phyloP scores from a whole-genome alignment of 371 early-diverging fungal species.

The Mucor piriformis region DNA sequence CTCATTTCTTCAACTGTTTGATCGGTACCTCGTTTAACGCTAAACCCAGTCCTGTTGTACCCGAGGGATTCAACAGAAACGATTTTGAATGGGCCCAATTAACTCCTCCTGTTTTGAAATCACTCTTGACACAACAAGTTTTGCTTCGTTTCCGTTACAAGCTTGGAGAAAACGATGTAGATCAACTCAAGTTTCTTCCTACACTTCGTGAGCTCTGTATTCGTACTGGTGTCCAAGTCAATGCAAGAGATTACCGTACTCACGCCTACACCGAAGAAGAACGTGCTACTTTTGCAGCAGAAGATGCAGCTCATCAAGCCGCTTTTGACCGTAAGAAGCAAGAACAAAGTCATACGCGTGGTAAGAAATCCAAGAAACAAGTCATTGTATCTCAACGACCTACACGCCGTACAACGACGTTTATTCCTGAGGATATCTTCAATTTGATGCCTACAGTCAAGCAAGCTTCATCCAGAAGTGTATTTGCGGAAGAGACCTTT shows the following conservation, averaged over 20 bases:
- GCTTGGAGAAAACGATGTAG: constrained; percentile 58
- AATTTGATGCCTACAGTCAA: constrained; percentile 85
- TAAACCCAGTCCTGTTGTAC: constrained; percentile 52
- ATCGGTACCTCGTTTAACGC: constrained; percentile 64
- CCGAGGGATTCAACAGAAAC: constrained; percentile 32
- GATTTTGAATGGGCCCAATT: constrained; percentile 55
- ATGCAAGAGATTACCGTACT: constrained; percentile 74
- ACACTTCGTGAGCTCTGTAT: constrained; percentile 84
- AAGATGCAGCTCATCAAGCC: constrained; percentile 34
- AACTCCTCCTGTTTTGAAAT: constrained; percentile 65
- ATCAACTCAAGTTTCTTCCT: constrained; percentile 59
- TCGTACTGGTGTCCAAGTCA: constrained; percentile 85
- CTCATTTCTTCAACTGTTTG: constrained; percentile 86
- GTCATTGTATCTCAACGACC: constrained; percentile 1
- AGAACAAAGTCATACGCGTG: constrained; percentile 29
- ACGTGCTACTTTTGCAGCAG: constrained; percentile 41
- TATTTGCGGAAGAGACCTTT: constrained; percentile 87
- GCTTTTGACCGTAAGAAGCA: constrained; percentile 42
- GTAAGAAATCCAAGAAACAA: constrained; percentile 43
- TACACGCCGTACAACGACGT: constrained; percentile 48
- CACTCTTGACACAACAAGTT: constrained; percentile 62
- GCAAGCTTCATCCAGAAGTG: constrained; percentile 67
- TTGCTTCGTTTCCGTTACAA: constrained; percentile 76
- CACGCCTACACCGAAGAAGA: constrained; percentile 50
- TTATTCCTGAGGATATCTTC: constrained; percentile 77